Percentiles rank a stretch among this genome's conserved stretches.
Conservation (phyloP, 2,329 filamentous ascomycete species). For the Dryadomyces quercivorus region DNA sequence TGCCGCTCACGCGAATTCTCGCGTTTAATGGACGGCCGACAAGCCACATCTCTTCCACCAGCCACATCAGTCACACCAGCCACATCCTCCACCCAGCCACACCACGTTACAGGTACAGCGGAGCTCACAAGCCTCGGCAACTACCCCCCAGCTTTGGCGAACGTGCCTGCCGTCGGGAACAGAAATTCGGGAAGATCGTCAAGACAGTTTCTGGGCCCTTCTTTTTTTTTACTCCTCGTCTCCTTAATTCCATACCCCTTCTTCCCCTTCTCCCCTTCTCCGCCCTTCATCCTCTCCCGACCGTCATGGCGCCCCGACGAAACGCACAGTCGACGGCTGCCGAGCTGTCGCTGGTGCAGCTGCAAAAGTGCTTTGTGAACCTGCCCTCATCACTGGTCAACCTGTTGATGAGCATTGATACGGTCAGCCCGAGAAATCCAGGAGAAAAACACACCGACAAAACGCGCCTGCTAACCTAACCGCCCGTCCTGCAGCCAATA, state of each 20-base stretch:
- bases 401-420: slow-evolving; percentile 78
- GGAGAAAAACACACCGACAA: not conserved
- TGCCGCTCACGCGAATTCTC: slow-evolving; percentile 9
- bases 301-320: slow-evolving; percentile 31
- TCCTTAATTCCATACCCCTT: not conserved
- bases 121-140: slow-evolving; percentile 9
- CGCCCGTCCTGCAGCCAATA: slow-evolving; percentile 45
- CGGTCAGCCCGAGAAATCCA: slow-evolving; percentile 58
- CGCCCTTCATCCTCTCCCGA: not conserved
- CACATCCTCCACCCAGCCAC: not conserved
- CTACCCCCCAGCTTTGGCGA: not conserved
- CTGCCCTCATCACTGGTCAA: slow-evolving; percentile 75
- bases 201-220: not conserved
- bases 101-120: not conserved
- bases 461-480: not conserved
- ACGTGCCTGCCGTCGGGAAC: slow-evolving; percentile 4
- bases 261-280: no score
- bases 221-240: not conserved
- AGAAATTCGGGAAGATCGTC: not conserved
- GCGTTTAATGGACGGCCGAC: slow-evolving; percentile 13
- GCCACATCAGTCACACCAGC: not conserved
- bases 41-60: not conserved
- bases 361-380: slow-evolving; percentile 94
- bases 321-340: slow-evolving; percentile 56
- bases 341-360: slow-evolving; percentile 72